phyloP scores from a whole-genome alignment of 257 asterid species.

The Perilla frutescens region DNA sequence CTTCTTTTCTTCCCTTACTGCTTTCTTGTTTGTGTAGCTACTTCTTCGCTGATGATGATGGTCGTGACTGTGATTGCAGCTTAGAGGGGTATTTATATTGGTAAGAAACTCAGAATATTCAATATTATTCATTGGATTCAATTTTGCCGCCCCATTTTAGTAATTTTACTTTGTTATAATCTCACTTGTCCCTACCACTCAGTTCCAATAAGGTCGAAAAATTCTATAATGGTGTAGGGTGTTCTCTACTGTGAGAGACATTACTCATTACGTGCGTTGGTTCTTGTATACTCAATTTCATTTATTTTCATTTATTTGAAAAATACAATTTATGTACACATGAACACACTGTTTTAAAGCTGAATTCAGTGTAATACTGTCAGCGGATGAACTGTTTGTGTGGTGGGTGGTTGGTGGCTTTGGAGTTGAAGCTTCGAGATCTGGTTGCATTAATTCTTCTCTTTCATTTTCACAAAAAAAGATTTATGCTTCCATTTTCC shows the following conservation, averaged over 20 bases:
- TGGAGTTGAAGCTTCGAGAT: background rate
- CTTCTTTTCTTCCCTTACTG: too few species aligned
- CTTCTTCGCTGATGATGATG: background rate
- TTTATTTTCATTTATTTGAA: too few species aligned
- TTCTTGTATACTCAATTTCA: too few species aligned
- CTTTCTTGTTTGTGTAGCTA: background rate
- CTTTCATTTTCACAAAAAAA: background rate
- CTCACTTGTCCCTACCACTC: constrained; percentile 31
- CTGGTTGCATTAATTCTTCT: background rate
- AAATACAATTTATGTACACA: too few species aligned
- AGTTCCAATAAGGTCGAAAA: too few species aligned
- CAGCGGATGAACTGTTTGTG: background rate
- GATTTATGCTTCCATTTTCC: background rate
- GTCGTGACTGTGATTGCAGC: background rate
- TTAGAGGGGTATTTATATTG: constrained; percentile 48
- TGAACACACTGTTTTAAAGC: too few species aligned
- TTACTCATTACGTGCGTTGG: too few species aligned
- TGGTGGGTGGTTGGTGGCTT: too few species aligned
- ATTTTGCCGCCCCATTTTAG: constrained; percentile 47
- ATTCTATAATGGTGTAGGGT: too few species aligned
- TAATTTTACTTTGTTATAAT: background rate
- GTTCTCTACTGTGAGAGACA: too few species aligned
- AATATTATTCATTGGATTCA: constrained; percentile 5
- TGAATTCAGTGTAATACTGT: too few species aligned
- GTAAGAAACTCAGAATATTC: background rate